Evolutionary conservation across 257 asterid genomes (phyloP), one percentile per base, ranked within the genome.

Genomic region (Penstemon barbatus): DNA sequence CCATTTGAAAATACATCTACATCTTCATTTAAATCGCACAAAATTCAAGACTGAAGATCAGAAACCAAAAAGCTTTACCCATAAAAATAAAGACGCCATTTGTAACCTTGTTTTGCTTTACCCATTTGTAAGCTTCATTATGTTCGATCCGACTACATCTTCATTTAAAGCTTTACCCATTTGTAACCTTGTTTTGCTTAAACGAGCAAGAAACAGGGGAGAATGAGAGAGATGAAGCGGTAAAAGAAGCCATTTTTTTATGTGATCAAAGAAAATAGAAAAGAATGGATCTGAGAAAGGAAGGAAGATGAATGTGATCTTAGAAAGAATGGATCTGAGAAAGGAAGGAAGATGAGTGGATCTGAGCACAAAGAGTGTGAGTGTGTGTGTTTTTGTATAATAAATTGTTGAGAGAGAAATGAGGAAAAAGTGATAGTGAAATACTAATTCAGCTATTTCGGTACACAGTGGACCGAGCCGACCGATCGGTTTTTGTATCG

Each of bases 181-280:
- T 59, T 9, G 7, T 11, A 44, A 89, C 97, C 95, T 87, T 85
- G 56, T 49, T 84, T 45, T 73, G 84, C 68, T 77, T 89, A 72
- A 85, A 58, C 1, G 93, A 82, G 86, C 80, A 67, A 18, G 88
- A 80, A 15, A 78, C 75, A 38, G 78, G 57, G 74, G 85, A 55
- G 54, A 74, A 44, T 0, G 85, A 69, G 79, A 76, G 70, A 63
- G 88, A 78, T 25, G 91, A 80, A 66, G 85, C 88, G 33, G 91
- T 75, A 68, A 84, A 46, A 33, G 97, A 84, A 53, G 97, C 94
- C 97, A 91, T 74, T 78, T 60, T 80, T 10, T 66, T 76, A 52
- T 57, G 75, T 66, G 81, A 69, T 59, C 12, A 56, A 71, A 61
- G 43, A 63, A 57, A 56, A 55, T 10, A 8, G 18, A 54, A 51